A percentile compares a stretch with the other conserved stretches of the same genome.
Evolutionary conservation across 805 yeast species (phyloP).

Genomic region (Candida cerambycidarum): DNA sequence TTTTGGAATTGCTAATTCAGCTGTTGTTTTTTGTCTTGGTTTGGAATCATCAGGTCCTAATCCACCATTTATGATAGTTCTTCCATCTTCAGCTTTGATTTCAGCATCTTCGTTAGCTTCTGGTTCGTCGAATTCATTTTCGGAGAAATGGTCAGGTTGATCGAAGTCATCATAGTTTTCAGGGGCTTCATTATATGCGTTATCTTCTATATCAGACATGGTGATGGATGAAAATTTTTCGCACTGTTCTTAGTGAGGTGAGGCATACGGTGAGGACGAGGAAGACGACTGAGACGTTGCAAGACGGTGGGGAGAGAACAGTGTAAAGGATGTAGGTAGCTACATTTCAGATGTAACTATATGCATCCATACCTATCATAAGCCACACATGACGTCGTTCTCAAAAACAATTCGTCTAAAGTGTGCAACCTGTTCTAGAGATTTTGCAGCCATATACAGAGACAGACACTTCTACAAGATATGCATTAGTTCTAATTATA

Average conservation of each 20-base stretch:
- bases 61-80: constrained; percentile 70
- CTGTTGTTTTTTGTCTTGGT: constrained; percentile 60
- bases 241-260: not conserved
- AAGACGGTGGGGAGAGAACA: not conserved
- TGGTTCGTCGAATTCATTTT: constrained; percentile 54
- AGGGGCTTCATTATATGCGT: constrained; percentile 63
- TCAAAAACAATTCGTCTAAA: no score
- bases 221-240: constrained; percentile 11
- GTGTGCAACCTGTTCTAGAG: no score
- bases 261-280: not conserved
- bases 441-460: no score
- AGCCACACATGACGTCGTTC: no score
- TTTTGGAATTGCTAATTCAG: constrained; percentile 83
- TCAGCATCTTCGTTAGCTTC: constrained; percentile 37
- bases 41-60: constrained; percentile 55
- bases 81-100: constrained; percentile 65
- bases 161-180: constrained; percentile 80
- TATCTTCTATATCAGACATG: constrained; percentile 47
- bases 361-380: no score
- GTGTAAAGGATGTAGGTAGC: no score
- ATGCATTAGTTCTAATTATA: constrained; percentile 34
- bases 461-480: not conserved
- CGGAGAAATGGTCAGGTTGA: constrained; percentile 75
- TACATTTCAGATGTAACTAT: no score
- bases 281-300: not conserved